Evolutionary conservation across 352 stramenopile species (phyloP).

Genomic region (Hyaloperonospora brassicae): DNA sequence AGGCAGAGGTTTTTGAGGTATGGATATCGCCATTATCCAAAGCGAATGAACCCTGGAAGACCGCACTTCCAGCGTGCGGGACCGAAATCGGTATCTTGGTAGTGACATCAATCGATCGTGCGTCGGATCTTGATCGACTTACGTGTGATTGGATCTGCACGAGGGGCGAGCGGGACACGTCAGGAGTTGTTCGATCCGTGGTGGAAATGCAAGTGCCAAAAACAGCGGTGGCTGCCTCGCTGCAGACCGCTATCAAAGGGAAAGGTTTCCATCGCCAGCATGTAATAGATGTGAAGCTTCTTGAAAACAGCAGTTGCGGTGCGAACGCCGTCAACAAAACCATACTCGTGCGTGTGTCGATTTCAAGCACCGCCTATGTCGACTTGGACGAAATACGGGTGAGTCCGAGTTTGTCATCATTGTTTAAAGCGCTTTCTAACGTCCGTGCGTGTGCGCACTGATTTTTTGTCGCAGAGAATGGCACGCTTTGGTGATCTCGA

Average conservation of each 20-base stretch:
- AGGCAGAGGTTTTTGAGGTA: conserved; percentile 17
- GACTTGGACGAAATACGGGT: conserved; percentile 56
- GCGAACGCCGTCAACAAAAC: conserved; percentile 8
- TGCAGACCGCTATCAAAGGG: conserved; percentile 18
- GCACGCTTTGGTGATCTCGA: conserved; percentile 42
- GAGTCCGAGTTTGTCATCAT: too few relatives aligned
- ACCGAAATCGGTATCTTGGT: conserved; percentile 8
- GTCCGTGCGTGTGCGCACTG: background rate
- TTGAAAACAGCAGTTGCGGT: conserved; percentile 9
- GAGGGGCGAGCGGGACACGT: conserved; percentile 1
- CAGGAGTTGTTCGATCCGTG: conserved; percentile 2
- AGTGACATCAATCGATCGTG: conserved; percentile 13
- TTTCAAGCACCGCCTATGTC: conserved; percentile 38
- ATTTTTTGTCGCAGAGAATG: conserved; percentile 31
- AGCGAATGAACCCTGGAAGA: conserved; percentile 4
- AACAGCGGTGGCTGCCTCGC: conserved; percentile 12
- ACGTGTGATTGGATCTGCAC: conserved; percentile 17
- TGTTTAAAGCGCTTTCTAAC: too few relatives aligned
- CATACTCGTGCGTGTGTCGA: conserved; percentile 31
- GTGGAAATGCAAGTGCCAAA: conserved; percentile 6
- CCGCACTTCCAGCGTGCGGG: conserved; percentile 3
- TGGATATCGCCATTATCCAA: conserved; percentile 7
- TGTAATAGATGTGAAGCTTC: conserved; percentile 26
- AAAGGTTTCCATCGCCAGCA: conserved; percentile 46
- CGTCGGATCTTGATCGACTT: conserved; percentile 8